Conservation (phyloP, 331 rosid species). For the Stylosanthes scabra region DNA sequence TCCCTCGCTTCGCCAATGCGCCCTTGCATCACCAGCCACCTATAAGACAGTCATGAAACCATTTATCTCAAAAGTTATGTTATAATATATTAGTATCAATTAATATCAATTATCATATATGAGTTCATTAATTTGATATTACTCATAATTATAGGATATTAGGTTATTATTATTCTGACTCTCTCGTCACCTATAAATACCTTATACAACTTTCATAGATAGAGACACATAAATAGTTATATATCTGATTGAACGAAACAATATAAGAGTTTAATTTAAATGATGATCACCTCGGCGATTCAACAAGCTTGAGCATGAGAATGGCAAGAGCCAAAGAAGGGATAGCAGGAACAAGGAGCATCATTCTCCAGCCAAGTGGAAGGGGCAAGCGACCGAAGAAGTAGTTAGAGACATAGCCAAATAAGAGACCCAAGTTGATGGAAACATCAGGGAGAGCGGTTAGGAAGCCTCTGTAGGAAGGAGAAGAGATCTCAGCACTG, state of each 20-base stretch:
- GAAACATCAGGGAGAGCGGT: constrained; percentile 70
- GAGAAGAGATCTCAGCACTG: constrained; percentile 77
- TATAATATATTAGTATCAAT: too few relatives aligned
- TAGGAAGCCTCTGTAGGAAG: constrained; percentile 63
- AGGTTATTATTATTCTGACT: too few relatives aligned
- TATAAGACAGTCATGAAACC: too few relatives aligned
- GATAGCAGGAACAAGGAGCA: constrained; percentile 69
- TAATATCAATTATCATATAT: too few relatives aligned
- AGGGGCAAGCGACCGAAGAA: constrained; percentile 50
- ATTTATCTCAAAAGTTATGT: too few relatives aligned
- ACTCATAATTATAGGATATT: too few relatives aligned
- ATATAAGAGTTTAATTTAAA: too few relatives aligned
- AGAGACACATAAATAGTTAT: too few relatives aligned
- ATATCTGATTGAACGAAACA: too few relatives aligned
- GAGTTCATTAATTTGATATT: too few relatives aligned
- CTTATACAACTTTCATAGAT: too few relatives aligned
- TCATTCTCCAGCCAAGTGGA: constrained; percentile 73
- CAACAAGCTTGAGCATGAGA: constrained; percentile 55
- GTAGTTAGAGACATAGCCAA: constrained; percentile 72
- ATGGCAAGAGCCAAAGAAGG: constrained; percentile 62
- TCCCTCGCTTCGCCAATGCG: constrained; percentile 61
- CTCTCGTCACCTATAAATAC: too few relatives aligned
- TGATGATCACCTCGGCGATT: constrained; percentile 55
- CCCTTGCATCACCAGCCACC: constrained; percentile 84
- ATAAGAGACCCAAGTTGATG: constrained; percentile 63